Percentiles rank a stretch among this genome's conserved stretches.
These are phyloP conservation scores for Aegilops bicornis DNA, from an alignment of 176 grass and related monocot genomes.

Conservation along the genomic window DNA sequence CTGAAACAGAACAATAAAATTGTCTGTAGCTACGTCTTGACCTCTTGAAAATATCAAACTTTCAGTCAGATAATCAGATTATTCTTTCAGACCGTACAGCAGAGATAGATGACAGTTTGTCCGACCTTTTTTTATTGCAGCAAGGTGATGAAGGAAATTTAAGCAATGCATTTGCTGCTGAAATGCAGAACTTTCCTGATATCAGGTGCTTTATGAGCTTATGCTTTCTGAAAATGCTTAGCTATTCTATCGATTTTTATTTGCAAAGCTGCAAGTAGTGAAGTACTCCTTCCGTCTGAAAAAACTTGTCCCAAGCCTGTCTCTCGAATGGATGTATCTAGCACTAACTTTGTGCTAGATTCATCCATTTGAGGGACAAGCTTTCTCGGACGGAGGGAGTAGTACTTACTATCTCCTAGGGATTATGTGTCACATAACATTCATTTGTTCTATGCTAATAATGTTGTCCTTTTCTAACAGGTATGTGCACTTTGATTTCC, in stretches of 20 bases:
- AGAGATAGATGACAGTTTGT: constrained; percentile 7
- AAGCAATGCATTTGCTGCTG: constrained; percentile 78
- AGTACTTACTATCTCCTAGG: background rate
- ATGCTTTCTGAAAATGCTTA: constrained; percentile 20
- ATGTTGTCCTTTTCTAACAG: constrained; percentile 35
- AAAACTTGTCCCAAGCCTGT: too few relatives aligned
- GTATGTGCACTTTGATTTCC: constrained; percentile 94
- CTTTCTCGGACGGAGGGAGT: background rate
- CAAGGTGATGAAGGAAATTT: constrained; percentile 87
- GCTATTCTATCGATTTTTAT: constrained; percentile 10
- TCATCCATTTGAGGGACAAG: too few relatives aligned
- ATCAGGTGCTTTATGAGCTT: constrained; percentile 53
- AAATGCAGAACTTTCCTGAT: constrained; percentile 68
- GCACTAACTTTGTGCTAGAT: too few relatives aligned
- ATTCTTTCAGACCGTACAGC: background rate
- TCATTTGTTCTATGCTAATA: constrained; percentile 32
- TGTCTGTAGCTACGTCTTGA: background rate
- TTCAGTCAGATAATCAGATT: background rate
- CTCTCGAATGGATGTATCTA: too few relatives aligned
- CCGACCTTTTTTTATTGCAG: constrained; percentile 51
- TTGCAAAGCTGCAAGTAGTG: constrained; percentile 14
- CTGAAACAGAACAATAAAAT: background rate
- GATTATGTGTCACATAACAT: constrained; percentile 20
- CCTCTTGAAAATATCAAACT: constrained; percentile 10
- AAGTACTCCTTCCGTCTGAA: background rate